Base-by-base conservation (phyloP, 2,329 filamentous ascomycete species). In the Verticillium isaacii region DNA sequence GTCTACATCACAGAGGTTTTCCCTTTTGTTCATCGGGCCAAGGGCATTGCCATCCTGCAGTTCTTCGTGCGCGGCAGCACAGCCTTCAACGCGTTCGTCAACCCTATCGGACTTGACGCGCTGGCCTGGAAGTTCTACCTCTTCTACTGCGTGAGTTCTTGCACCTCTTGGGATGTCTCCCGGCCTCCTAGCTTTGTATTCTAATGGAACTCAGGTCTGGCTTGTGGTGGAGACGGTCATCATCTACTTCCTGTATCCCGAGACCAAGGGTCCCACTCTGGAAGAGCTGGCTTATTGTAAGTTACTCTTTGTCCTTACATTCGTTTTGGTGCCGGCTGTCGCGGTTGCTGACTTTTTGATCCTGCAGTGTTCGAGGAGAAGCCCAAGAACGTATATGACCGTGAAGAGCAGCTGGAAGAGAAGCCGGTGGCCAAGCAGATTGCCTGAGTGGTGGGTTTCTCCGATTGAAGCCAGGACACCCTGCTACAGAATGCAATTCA, bases 231-330 rank as follows among this genome's bases (percentile, higher is more conserved):
- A 64, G 23, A 52, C 62, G 1, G 55, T 41, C 34, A 50, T 62
- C 11, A 79, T 86, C 63, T 86, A 82, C 73, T 82, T 78, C 70
- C 78, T 79, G 73, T 80, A 79, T 68, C 74, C 87, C 65, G 86
- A 89, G 75, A 89, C 86, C 34, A 82, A 80, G 66, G 85, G 86
- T 25, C 83, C 84, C 1, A 88, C 86, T 19, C 84, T 89, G 36
- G 86, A 89, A 73, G 85, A 89, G 73, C 80, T 89, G 37, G 85
- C 84, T 68, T 57, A 57, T 3, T 23, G 56, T 57, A 57, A 56
- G 54, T 34, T 32, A 5, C 32, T 12, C 7, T 1, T 7, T 36
- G 2, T 36, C 2, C 34, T 36, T 36, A 7, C 34, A 4, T 36
- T 2, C 34, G 2, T 8, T 36, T 36, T 36, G 34, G 34, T 7